A percentile compares a stretch with the other conserved stretches of the same genome.
phyloP scores from a whole-genome alignment of 2,329 filamentous ascomycete genomes.

The Macroventuria anomochaeta region DNA sequence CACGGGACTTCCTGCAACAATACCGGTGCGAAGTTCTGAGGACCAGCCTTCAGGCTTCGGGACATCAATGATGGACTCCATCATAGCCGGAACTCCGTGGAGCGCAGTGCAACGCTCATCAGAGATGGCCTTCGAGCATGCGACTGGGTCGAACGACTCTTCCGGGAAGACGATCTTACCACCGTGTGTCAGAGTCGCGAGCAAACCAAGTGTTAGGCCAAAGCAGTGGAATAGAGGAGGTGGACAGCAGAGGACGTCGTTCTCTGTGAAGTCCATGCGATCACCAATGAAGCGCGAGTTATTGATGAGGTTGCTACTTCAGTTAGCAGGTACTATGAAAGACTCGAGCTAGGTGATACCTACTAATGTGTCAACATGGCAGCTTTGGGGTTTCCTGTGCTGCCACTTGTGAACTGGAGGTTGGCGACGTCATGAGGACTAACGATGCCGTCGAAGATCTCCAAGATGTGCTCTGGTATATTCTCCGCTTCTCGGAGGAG shows the following conservation, averaged over 20 bases:
- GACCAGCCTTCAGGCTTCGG: constrained; percentile 56
- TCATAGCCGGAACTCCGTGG: constrained; percentile 86
- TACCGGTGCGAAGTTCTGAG: constrained; percentile 69
- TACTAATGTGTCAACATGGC: constrained; percentile 51
- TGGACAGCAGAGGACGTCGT: constrained; percentile 78
- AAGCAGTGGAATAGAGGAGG: constrained; percentile 89
- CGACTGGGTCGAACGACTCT: constrained; percentile 71
- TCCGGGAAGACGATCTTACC: constrained; percentile 77
- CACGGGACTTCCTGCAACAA: constrained; percentile 79
- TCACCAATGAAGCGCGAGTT: constrained; percentile 62
- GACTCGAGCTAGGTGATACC: not conserved
- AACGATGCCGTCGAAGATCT: constrained; percentile 46
- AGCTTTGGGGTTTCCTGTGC: constrained; percentile 48
- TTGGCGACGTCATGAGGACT: constrained; percentile 46
- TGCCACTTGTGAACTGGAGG: constrained; percentile 49
- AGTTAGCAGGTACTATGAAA: not conserved
- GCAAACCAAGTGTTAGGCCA: constrained; percentile 76
- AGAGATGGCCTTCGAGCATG: constrained; percentile 69
- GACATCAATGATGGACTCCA: constrained; percentile 67
- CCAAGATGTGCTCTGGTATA: constrained; percentile 44
- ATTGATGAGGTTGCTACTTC: constrained; percentile 47
- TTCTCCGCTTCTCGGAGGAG: constrained; percentile 53
- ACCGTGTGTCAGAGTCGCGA: constrained; percentile 76
- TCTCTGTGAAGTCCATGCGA: constrained; percentile 69
- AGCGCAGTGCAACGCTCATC: constrained; percentile 67